Percentiles rank a stretch among this genome's conserved stretches.
These are phyloP conservation scores for Backusella tuberculispora DNA, from an alignment of 192 early-diverging fungal genomes.

Conservation along the genomic window DNA sequence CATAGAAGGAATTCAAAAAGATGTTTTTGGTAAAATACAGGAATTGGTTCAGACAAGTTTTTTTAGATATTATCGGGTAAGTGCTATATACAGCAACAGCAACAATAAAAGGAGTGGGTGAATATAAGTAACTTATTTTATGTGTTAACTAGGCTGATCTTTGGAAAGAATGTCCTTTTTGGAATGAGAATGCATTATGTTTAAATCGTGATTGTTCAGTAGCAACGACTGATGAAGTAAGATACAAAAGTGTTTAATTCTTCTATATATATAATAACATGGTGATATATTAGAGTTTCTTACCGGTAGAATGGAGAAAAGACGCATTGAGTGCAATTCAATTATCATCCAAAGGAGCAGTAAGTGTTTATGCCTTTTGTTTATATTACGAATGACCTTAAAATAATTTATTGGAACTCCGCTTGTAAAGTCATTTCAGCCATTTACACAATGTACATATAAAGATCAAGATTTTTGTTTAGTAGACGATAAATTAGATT, in stretches of 20 bases:
- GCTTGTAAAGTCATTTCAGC: constrained; percentile 54
- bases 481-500: constrained; percentile 77
- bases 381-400: neutral
- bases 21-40: constrained; percentile 66
- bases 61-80: constrained; percentile 90
- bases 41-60: constrained; percentile 84
- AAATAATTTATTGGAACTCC: constrained; percentile 21
- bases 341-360: constrained; percentile 60
- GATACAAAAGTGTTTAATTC: neutral
- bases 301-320: constrained; percentile 56
- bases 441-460: constrained; percentile 60
- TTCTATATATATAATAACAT: constrained; percentile 40
- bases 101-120: too few relatives aligned
- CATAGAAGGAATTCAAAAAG: constrained; percentile 76
- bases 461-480: constrained; percentile 87
- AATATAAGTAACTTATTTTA: neutral
- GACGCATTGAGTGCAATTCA: constrained; percentile 74
- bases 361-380: constrained; percentile 28
- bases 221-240: constrained; percentile 75
- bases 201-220: constrained; percentile 86
- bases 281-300: constrained; percentile 30
- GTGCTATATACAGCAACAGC: neutral
- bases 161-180: constrained; percentile 88
- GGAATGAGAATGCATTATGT: constrained; percentile 84
- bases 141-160: constrained; percentile 68